Percentiles rank a stretch among this genome's conserved stretches.
Evolutionary conservation across 768 basidiomycete species (phyloP).

Genomic region (Rhodotorula graminis): DNA sequence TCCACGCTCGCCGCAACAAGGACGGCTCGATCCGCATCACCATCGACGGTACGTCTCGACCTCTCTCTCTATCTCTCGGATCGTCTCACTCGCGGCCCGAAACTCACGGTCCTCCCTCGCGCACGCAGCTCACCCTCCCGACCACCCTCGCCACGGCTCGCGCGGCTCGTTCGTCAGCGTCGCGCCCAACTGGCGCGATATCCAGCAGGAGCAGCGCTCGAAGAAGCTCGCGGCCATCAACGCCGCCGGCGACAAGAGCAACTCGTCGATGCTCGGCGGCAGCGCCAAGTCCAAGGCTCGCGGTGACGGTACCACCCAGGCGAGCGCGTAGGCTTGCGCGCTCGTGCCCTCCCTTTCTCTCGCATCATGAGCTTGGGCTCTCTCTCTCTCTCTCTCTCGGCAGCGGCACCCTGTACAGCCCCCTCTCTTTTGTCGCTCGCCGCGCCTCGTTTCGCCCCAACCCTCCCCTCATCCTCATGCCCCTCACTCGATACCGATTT

Average conservation of each 20-base stretch:
- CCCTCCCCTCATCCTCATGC: too few relatives aligned
- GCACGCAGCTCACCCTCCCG: constrained; percentile 29
- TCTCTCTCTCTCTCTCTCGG: too few relatives aligned
- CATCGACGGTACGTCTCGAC: neutral
- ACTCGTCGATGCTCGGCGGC: neutral
- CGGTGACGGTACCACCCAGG: neutral
- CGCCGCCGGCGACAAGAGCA: neutral
- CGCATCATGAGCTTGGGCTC: neutral
- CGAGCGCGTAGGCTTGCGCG: neutral
- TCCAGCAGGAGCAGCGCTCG: neutral
- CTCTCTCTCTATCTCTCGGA: too few relatives aligned
- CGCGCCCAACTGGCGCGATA: constrained; percentile 24
- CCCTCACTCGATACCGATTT: too few relatives aligned
- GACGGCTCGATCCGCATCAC: constrained; percentile 29
- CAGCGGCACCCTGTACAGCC: too few relatives aligned
- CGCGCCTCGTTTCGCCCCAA: too few relatives aligned
- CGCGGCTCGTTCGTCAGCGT: constrained; percentile 36
- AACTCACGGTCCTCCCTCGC: neutral
- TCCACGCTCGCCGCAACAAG: constrained; percentile 25
- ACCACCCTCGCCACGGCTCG: constrained; percentile 39
- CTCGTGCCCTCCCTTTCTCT: neutral
- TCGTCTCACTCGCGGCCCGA: neutral
- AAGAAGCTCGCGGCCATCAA: neutral
- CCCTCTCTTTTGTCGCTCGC: too few relatives aligned
- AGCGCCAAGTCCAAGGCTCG: neutral